Evolutionary conservation across 345 rosid genomes (phyloP).

Genomic region (Kandelia obovata): DNA sequence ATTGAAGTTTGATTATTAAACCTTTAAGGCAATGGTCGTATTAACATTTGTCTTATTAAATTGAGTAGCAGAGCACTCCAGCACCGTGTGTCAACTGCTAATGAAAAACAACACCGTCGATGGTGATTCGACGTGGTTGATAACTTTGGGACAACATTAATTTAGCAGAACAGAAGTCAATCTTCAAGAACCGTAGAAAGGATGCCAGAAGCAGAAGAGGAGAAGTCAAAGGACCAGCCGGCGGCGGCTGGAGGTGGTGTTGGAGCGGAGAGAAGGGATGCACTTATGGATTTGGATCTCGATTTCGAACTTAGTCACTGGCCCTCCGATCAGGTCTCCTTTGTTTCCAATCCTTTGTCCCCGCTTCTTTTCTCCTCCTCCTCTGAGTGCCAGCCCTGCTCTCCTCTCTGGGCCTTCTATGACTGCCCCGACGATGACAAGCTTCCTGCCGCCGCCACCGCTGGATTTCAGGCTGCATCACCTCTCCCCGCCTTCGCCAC

Average conservation of each 20-base stretch:
- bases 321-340: constrained; percentile 74
- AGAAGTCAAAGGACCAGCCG: constrained; percentile 35
- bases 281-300: constrained; percentile 54
- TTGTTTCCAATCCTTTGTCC: constrained; percentile 50
- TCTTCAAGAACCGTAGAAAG: not conserved
- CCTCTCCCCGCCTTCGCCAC: not conserved
- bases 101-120: too few species aligned
- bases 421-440: constrained; percentile 40
- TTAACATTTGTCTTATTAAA: too few species aligned
- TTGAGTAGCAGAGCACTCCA: too few species aligned
- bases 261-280: constrained; percentile 2
- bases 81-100: too few species aligned
- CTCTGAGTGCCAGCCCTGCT: constrained; percentile 59
- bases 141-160: too few species aligned
- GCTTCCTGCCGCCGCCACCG: constrained; percentile 16
- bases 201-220: constrained; percentile 57
- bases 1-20: too few species aligned
- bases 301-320: constrained; percentile 50
- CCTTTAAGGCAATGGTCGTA: too few species aligned
- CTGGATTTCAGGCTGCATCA: not conserved
- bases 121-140: too few species aligned
- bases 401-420: constrained; percentile 94
- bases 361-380: constrained; percentile 44
- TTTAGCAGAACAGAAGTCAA: not conserved
- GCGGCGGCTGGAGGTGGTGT: not conserved